Percentiles rank a stretch among this genome's conserved stretches.
These are phyloP conservation scores for Debaryomyces prosopidis DNA, from an alignment of 805 yeast species.

Conservation along the genomic window DNA sequence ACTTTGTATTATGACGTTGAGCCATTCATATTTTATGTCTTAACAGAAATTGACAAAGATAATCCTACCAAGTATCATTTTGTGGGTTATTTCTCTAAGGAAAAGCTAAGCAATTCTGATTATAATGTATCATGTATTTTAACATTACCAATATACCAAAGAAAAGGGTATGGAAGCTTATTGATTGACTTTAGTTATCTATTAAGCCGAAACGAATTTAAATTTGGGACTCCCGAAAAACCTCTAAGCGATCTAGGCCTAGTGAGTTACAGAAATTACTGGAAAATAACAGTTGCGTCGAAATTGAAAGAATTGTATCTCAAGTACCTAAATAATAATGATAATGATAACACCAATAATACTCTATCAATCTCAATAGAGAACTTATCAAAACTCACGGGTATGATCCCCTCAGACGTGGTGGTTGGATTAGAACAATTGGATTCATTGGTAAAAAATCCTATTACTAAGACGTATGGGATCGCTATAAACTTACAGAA, in stretches of 20 bases:
- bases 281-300: conserved; percentile 69
- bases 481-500: conserved; percentile 49
- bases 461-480: conserved; percentile 47
- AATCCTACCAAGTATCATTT: conserved; percentile 58
- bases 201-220: conserved; percentile 70
- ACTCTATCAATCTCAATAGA: conserved; percentile 49
- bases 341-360: background rate
- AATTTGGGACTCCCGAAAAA: conserved; percentile 91
- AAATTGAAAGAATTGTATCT: conserved; percentile 34
- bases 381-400: conserved; percentile 67
- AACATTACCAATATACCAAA: conserved; percentile 83
- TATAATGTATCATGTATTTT: conserved; percentile 89
- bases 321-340: conserved; percentile 11
- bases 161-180: conserved; percentile 86
- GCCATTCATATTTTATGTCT: conserved; percentile 86
- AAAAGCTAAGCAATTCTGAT: conserved; percentile 68
- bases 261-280: conserved; percentile 80
- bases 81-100: conserved; percentile 94
- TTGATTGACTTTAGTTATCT: conserved; percentile 88
- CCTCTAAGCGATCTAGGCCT: conserved; percentile 88
- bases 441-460: conserved; percentile 54
- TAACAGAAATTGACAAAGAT: conserved; percentile 63
- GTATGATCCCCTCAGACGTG: conserved; percentile 86
- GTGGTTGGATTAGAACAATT: conserved; percentile 83
- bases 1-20: conserved; percentile 94